A percentile compares a stretch with the other conserved stretches of the same genome.
phyloP scores from a whole-genome alignment of 2,329 filamentous ascomycete species.

The Fusarium temperatum region DNA sequence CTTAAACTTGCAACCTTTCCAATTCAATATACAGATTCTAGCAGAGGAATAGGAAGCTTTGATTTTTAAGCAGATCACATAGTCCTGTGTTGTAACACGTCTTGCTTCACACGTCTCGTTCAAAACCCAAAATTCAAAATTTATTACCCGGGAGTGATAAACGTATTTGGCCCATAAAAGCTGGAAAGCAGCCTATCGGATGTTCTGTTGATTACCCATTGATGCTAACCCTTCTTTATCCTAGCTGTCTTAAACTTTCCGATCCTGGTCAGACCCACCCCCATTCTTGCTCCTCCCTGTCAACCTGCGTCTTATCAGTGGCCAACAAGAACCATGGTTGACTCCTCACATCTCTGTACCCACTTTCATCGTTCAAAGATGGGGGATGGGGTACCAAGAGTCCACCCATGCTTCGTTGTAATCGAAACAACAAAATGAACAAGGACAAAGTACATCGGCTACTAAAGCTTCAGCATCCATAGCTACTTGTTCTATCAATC shows the following conservation, averaged over 20 bases:
- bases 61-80: fast-evolving
- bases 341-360: neutral
- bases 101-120: too few species aligned
- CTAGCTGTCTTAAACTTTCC: neutral
- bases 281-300: neutral
- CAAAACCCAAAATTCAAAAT: too few species aligned
- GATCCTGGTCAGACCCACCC: neutral
- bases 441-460: neutral
- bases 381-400: neutral
- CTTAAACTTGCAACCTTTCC: neutral
- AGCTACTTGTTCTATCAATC: neutral
- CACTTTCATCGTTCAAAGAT: neutral
- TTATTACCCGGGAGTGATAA: neutral
- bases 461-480: conserved; percentile 9
- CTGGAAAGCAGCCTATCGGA: neutral
- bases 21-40: fast-evolving
- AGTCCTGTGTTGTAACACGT: neutral
- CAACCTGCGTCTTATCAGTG: neutral
- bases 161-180: neutral
- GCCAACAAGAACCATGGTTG: neutral
- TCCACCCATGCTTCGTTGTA: neutral
- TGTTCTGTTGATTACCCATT: fast-evolving
- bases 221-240: fast-evolving
- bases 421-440: neutral
- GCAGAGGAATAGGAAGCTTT: neutral